Evolutionary conservation across 139 green algal species (phyloP), one percentile per base, ranked within the genome.

Genomic region (Chlamydomonas incerta): DNA sequence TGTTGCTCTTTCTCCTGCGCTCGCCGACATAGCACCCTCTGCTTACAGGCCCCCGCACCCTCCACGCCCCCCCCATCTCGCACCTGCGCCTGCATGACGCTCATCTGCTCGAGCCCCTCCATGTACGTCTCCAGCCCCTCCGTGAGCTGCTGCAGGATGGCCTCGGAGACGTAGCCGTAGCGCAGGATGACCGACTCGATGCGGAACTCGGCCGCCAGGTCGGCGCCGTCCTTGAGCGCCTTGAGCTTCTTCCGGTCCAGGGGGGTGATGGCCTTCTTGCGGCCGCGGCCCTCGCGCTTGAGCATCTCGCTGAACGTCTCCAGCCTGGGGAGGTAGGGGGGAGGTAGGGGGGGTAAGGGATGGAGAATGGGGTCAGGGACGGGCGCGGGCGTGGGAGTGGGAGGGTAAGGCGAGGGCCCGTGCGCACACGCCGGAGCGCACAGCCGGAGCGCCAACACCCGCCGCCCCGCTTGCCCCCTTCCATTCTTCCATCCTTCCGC

Each of bases 71-170:
- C 41, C 41, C 41, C 41, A 50, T 8, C 41, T 13, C 41, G 8
- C 41, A 50, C 41, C 41, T 50, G 68, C 52, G 88, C 83, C 62
- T 75, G 18, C 88, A 92, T 89, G 18, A 83, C 57, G 55, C 80
- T 86, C 72, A 89, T 76, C 83, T 89, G 87, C 87, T 91, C 69
- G 46, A 91, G 29, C 10, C 74, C 82, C 68, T 91, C 87, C 29
- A 83, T 62, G 69, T 84, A 88, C 75, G 86, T 83, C 70, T 87
- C 75, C 69, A 86, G 34, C 18, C 87, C 87, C 63, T 91, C 81
- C 18, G 74, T 75, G 69, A 91, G 70, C 58, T 63, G 8, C 4
- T 55, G 70, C 62, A 91, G 18, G 17, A 66, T 69, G 6, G 0
- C 46, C 82, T 74, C 46, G 13, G 57, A 73, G 26, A 80, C 34